Base-by-base conservation (phyloP, 176 grass and related monocot genomes). In the Aechmea fasciata region DNA sequence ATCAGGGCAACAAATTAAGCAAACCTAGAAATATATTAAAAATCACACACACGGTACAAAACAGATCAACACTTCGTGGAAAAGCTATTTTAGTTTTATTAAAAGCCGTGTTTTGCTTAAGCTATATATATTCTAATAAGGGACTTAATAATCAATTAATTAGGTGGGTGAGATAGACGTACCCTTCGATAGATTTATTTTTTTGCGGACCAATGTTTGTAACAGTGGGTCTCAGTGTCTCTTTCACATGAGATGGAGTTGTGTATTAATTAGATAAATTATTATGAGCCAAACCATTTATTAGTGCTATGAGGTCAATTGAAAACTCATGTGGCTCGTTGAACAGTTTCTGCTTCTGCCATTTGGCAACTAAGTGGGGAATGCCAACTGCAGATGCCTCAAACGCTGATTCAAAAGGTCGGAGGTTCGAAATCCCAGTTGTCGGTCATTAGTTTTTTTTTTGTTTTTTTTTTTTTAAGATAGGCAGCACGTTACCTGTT, bases 101-200 rank as follows among this genome's bases (percentile, higher is more conserved):
- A 23, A 26, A 26, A 26, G 2, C 25, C 25, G 14, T 57, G 22
- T 23, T 23, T 23, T 23, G 22, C 22, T 23, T 23, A 23, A 23
- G 22, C 22, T 23, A 23, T 23, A 23, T 23, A 23, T 0, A 23
- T 23, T 0, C 1, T 23, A 23, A 23, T 23, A 23, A 23, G 22
- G 22, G 22, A 23, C 22, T 23, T n/a, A n/a, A n/a, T n/a, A n/a
- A 24, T 24, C 17, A 57, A 87, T 87, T 75, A 76, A 72, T 80
- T 69, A 64, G 80, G 76, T 83, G 80, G 80, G 69, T 83, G 76
- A 80, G 72, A 51, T 73, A 69, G 83, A 75, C n/a, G n/a, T n/a
- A n/a, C 71, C 18, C 73, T 72, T 83, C 80, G 79, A 83, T 68
- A 66, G 66, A 64, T 48, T 10, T 18, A 61, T 5, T 61, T 61